Percentiles rank a stretch among this genome's conserved stretches.
Conservation (phyloP, 2,329 filamentous ascomycete genomes). For the Colletotrichum incanum region DNA sequence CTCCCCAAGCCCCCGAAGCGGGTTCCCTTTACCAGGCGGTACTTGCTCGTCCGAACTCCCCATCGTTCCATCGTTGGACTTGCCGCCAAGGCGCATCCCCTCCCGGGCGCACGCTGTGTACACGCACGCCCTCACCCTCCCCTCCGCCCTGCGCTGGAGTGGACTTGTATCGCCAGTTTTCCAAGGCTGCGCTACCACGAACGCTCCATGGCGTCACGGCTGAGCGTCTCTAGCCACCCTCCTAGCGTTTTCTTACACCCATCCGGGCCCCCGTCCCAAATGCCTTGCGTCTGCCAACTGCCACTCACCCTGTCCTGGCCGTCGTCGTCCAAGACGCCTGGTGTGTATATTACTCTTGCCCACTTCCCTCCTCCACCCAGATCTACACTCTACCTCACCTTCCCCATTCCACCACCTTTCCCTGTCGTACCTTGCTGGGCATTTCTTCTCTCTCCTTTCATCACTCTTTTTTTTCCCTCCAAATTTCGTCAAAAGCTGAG, state of each 20-base stretch:
- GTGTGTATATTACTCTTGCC: constrained; percentile 37
- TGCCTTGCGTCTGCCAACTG: constrained; percentile 24
- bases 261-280: constrained; percentile 11
- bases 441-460: constrained; percentile 42
- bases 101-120: not conserved
- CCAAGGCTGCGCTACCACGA: constrained; percentile 26
- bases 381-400: constrained; percentile 25
- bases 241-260: constrained; percentile 32
- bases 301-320: constrained; percentile 20
- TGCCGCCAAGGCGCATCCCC: constrained; percentile 22
- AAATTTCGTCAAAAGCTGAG: constrained; percentile 32
- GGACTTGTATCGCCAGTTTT: constrained; percentile 23
- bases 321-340: constrained; percentile 22
- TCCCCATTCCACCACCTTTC: constrained; percentile 46
- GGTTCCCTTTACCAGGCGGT: constrained; percentile 1
- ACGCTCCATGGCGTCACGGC: constrained; percentile 39
- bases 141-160: constrained; percentile 27
- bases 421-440: constrained; percentile 38
- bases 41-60: constrained; percentile 17
- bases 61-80: constrained; percentile 17
- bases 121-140: constrained; percentile 23
- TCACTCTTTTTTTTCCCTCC: constrained; percentile 41
- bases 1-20: constrained; percentile 4
- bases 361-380: constrained; percentile 21
- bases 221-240: constrained; percentile 33